Evolutionary conservation across 108 stramenopile genomes (phyloP).

Genomic region (Cylindrotheca fusiformis): DNA sequence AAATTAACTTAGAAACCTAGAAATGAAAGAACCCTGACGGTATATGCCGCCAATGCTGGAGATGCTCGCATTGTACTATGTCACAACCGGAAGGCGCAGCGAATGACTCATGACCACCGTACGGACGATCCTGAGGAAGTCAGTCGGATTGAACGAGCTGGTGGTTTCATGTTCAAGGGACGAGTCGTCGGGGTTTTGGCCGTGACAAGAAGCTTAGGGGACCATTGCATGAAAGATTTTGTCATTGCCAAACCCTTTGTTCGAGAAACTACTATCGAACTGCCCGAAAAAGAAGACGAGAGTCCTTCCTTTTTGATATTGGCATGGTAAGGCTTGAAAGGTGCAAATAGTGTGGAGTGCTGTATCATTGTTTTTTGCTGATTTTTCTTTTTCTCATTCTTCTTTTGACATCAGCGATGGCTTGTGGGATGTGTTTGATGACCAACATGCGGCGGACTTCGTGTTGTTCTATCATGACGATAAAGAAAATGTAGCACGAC

Average conservation of each 20-base stretch:
- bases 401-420: constrained; percentile 58
- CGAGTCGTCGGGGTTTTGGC: constrained; percentile 89
- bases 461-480: constrained; percentile 33
- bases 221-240: constrained; percentile 88
- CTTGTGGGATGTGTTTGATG: constrained; percentile 87
- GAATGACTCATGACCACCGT: constrained; percentile 80
- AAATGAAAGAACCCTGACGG: too few species aligned
- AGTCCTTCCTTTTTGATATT: constrained; percentile 70
- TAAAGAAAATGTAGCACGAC: constrained; percentile 37
- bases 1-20: too few species aligned
- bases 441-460: constrained; percentile 79
- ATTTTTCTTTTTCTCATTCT: background rate
- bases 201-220: constrained; percentile 83
- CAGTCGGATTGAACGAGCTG: constrained; percentile 64
- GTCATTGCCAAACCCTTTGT: constrained; percentile 78
- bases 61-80: constrained; percentile 91
- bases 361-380: background rate
- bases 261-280: constrained; percentile 18
- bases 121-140: constrained; percentile 77
- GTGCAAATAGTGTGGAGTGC: too few species aligned
- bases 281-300: constrained; percentile 2
- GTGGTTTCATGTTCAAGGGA: constrained; percentile 76
- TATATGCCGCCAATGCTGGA: constrained; percentile 94
- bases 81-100: constrained; percentile 38
- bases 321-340: constrained; percentile 47